Percentiles rank a stretch among this genome's conserved stretches.
Conservation (phyloP, 495 filamentous ascomycete species). For the Choiromyces venosus region DNA sequence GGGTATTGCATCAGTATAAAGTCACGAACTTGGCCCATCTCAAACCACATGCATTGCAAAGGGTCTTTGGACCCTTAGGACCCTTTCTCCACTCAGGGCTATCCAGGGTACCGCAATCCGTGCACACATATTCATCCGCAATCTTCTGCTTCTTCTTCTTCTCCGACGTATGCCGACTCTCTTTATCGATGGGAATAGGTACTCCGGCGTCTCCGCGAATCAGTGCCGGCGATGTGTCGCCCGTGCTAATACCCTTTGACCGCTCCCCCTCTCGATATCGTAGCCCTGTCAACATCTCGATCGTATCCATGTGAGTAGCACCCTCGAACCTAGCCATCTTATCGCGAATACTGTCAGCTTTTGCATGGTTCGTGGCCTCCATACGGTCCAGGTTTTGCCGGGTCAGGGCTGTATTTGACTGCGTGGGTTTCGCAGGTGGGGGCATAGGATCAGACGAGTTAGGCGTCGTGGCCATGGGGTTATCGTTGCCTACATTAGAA, state of each 20-base stretch:
- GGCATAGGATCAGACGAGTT: slow-evolving; percentile 52
- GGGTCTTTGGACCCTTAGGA: slow-evolving; percentile 84
- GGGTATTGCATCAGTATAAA: not conserved
- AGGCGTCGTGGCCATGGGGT: slow-evolving; percentile 35
- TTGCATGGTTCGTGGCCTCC: slow-evolving; percentile 58
- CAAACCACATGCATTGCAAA: slow-evolving; percentile 90
- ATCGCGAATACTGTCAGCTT: slow-evolving; percentile 67
- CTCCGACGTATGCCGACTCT: slow-evolving; percentile 64
- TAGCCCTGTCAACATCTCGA: slow-evolving; percentile 90
- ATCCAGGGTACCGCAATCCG: slow-evolving; percentile 89
- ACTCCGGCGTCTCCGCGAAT: slow-evolving; percentile 84
- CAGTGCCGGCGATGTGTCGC: slow-evolving; percentile 67
- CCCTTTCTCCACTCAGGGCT: slow-evolving; percentile 97
- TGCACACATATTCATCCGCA: slow-evolving; percentile 90
- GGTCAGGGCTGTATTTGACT: slow-evolving; percentile 61
- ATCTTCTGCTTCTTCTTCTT: slow-evolving; percentile 86
- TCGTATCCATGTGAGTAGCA: slow-evolving; percentile 71
- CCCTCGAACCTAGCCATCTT: slow-evolving; percentile 72
- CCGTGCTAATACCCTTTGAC: slow-evolving; percentile 81
- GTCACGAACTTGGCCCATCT: slow-evolving; percentile 41
- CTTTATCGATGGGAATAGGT: slow-evolving; percentile 71
- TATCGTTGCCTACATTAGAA: slow-evolving; percentile 37
- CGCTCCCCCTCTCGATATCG: slow-evolving; percentile 84
- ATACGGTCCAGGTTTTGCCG: slow-evolving; percentile 74
- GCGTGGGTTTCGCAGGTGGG: slow-evolving; percentile 59